Conservation (phyloP, 371 early-diverging fungal species). For the Mortierella sp. region DNA sequence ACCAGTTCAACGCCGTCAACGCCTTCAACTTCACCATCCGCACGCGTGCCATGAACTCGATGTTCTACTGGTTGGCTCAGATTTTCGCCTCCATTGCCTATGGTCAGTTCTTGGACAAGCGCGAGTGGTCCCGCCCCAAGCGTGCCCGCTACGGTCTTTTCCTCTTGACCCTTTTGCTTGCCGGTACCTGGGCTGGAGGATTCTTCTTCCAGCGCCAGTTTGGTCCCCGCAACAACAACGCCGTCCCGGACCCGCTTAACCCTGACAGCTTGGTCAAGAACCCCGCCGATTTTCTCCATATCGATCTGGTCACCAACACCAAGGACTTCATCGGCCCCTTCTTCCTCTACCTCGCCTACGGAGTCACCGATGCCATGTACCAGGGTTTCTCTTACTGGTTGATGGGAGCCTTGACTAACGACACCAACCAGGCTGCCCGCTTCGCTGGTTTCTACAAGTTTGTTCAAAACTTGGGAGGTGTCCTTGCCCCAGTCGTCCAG, state of each 20-base stretch:
- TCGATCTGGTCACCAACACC: constrained; percentile 57
- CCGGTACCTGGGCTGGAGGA: constrained; percentile 75
- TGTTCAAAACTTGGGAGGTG: constrained; percentile 54
- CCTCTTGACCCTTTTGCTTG: constrained; percentile 63
- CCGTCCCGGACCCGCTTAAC: background rate
- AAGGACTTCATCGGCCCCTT: constrained; percentile 67
- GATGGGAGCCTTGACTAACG: constrained; percentile 83
- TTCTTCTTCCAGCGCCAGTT: constrained; percentile 71
- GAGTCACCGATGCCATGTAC: constrained; percentile 77
- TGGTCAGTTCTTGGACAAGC: constrained; percentile 69
- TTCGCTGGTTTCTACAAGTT: constrained; percentile 71
- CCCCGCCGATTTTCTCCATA: constrained; percentile 34
- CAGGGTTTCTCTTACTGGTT: constrained; percentile 84
- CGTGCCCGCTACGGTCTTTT: constrained; percentile 69
- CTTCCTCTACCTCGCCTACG: constrained; percentile 75
- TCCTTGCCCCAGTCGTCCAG: constrained; percentile 53
- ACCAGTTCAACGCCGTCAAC: constrained; percentile 73
- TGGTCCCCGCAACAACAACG: constrained; percentile 26
- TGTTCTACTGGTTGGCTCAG: constrained; percentile 80
- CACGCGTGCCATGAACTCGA: constrained; percentile 75
- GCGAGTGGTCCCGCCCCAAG: constrained; percentile 59
- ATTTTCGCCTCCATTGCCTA: constrained; percentile 70
- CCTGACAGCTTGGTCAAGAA: constrained; percentile 37
- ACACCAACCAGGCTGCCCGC: constrained; percentile 73
- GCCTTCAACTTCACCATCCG: constrained; percentile 68